Evolutionary conservation across 106 monocot species (phyloP), one percentile per base, ranked within the genome.

Genomic region (Amphibolis antarctica): DNA sequence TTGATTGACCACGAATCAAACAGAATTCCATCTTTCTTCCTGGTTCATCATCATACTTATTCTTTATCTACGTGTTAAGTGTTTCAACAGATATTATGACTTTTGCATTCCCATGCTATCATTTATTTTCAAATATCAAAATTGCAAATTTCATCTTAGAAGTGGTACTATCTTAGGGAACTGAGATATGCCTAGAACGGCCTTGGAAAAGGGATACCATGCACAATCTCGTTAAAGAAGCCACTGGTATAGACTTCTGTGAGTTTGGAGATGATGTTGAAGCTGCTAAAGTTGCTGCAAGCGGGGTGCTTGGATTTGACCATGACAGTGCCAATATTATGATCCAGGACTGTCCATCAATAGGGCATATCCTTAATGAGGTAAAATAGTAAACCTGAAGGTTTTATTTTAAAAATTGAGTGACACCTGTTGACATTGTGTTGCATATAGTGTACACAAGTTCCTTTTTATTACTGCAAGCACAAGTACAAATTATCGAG

Each of bases 131-230:
- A 36, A 36, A 7, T 36, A 36, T 36, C 36, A 36, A 36, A 36
- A 36, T 36, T 36, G 36, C 36, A 36, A 36, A 4, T 36, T 36
- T 36, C 36, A 36, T 36, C 36, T 36, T 4, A 4, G 36, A 36
- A 36, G 36, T 36, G 36, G 7, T 36, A 36, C 36, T 36, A 7
- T 18, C 43, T 44, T 12, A 96, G 96, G 96, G 90, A 63, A 80
- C 76, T 71, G 74, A 84, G 57, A 96, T 96, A 68, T 82, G 72
- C 67, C 60, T 90, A 23, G 66, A 78, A 67, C 66, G 86, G 58
- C 96, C 96, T 55, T 96, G 96, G 96, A 90, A 84, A 78, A 81
- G 86, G 44, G 86, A 81, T 65, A 84, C 90, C 28, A 96, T 96
- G 96, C 90, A 86, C 71, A 77, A 88, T 82, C 89, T 96, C 74